Conservation (phyloP, 495 filamentous ascomycete species). For the Saxophila tyrrhenica region DNA sequence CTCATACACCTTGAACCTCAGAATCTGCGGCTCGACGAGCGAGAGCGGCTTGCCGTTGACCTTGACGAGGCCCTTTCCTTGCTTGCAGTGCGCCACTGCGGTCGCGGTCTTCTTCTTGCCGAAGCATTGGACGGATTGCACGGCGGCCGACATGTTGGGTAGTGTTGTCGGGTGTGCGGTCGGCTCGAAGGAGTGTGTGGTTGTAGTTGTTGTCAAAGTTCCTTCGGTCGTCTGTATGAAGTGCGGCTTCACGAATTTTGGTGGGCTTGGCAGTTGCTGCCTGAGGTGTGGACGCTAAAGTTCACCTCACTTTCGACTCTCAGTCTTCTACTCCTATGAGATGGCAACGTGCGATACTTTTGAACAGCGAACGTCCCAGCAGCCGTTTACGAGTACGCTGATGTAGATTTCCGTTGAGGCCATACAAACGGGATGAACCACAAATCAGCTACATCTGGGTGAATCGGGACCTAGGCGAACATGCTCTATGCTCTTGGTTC, state of each 20-base stretch:
- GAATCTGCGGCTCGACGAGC: conserved; percentile 89
- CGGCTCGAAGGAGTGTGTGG: neutral
- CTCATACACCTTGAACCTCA: conserved; percentile 99
- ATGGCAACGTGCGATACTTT: no score
- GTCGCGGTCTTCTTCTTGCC: conserved; percentile 34
- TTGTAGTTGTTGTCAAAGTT: neutral
- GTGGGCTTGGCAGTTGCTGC: no score
- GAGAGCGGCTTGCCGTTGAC: conserved; percentile 94
- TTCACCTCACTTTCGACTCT: no score
- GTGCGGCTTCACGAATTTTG: neutral
- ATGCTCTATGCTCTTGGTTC: conserved; percentile 77
- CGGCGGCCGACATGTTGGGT: conserved; percentile 53
- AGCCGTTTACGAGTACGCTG: no score
- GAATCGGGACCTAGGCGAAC: no score
- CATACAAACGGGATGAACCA: no score
- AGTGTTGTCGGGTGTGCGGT: neutral
- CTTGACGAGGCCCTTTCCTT: conserved; percentile 90
- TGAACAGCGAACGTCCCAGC: no score
- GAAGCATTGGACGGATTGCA: conserved; percentile 74
- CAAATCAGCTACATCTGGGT: no score
- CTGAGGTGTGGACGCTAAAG: no score
- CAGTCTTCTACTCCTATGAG: no score
- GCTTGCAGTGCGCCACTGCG: conserved; percentile 88
- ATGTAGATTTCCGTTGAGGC: no score
- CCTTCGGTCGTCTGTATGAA: neutral